Evolutionary conservation across 441 rosid genomes (phyloP), one percentile per base, ranked within the genome.

Genomic region (Aquilaria agallochum): DNA sequence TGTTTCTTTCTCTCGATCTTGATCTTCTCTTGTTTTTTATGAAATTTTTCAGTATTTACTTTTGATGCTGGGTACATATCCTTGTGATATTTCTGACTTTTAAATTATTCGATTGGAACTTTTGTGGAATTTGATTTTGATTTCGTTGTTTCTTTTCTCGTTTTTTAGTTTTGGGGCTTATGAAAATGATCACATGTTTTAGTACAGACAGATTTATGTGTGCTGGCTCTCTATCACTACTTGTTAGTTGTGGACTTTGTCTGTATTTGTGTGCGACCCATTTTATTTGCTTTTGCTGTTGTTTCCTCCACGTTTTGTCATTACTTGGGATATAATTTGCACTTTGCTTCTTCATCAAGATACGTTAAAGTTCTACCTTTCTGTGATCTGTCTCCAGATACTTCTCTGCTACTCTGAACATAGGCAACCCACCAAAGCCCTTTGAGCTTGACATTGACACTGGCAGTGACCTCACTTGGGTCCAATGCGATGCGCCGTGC

Each of bases 381-480:
- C 46, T 56, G 14, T 58, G 11, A 63, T 40, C 4, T 36, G 69
- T 56, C 53, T 57, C 68, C 72, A 87, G 94, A 72, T 79, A 81
- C 76, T 87, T 74, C 54, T 75, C 74, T 40, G 83, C 77, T 65
- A 46, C 71, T 46, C 55, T 84, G 14, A 47, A 57, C 51, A 80
- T 84, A 11, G 94, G 89, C 40, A 75, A 72, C 55, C 89, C 87
- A 42, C 77, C 89, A 4, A 83, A 81, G 77, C 44, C 59, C 60
- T 84, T 65, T 62, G 81, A 81, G 50, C 82, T 87, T 58, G 90
- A 84, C 66, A 81, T 87, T 13, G 94, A 87, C 69, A 84, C 89
- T 30, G 94, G 94, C 47, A 84, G 94, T 64, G 90, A 84, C 58
- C 81, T 83, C 49, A 79, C 94, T 65, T 87, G 94, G 89, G 81